Evolutionary conservation across 768 basidiomycete species (phyloP).

Genomic region (Kwoniella shandongensis): DNA sequence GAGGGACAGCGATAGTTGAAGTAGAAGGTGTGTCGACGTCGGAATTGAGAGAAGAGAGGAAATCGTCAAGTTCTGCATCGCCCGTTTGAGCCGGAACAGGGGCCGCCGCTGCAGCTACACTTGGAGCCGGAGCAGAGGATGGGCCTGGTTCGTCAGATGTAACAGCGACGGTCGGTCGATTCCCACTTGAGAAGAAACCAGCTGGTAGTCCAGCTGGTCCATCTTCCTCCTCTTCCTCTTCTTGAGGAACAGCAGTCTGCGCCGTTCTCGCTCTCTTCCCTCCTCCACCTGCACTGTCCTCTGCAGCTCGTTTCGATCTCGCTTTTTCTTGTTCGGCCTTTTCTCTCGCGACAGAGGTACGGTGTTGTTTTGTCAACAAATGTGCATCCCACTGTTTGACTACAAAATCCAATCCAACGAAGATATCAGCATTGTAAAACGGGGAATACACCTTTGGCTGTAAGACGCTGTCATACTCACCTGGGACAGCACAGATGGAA

Average conservation of each 20-base stretch:
- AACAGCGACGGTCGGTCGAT: background rate
- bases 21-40: background rate
- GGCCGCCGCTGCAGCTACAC: background rate
- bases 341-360: conserved; percentile 44
- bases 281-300: conserved; percentile 4
- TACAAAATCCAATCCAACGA: conserved; percentile 9
- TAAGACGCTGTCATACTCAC: conserved; percentile 25
- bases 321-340: conserved; percentile 30
- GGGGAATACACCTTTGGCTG: background rate
- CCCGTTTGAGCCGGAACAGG: conserved; percentile 28
- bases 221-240: conserved; percentile 10
- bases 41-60: conserved; percentile 26
- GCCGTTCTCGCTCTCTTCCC: conserved; percentile 13
- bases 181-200: conserved; percentile 25
- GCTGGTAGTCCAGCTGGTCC: conserved; percentile 12
- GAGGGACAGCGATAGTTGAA: background rate
- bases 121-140: background rate
- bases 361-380: conserved; percentile 49
- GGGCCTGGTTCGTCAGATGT: conserved; percentile 6
- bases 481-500: conserved; percentile 47
- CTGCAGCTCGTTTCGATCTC: conserved; percentile 26
- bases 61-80: conserved; percentile 47
- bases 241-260: background rate
- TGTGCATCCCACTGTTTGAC: conserved; percentile 52
- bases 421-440: background rate